A percentile compares a stretch with the other conserved stretches of the same genome.
These are phyloP conservation scores for Chaetomiaceae sp. DNA, from an alignment of 2,329 filamentous ascomycete genomes.

Conservation along the genomic window DNA sequence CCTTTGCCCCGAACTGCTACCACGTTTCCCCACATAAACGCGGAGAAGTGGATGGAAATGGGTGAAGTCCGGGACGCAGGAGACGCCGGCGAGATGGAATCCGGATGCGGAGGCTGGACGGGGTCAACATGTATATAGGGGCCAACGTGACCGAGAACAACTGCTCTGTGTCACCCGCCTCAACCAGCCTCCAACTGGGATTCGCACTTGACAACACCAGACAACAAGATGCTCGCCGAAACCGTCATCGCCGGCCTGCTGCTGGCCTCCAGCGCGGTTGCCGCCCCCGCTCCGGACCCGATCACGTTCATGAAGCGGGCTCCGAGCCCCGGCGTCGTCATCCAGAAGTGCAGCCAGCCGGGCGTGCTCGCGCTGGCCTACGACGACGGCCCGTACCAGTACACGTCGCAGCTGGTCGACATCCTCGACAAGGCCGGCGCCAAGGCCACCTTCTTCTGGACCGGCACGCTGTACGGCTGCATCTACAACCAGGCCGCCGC, in stretches of 20 bases:
- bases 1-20: conserved; percentile 3
- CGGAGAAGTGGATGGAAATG: not conserved
- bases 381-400: conserved; percentile 50
- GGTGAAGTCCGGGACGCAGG: not conserved
- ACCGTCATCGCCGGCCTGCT: conserved; percentile 19
- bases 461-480: conserved; percentile 47
- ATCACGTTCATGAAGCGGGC: conserved; percentile 39
- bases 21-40: not conserved
- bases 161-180: not conserved
- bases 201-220: not conserved
- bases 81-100: not conserved
- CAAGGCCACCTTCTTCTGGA: conserved; percentile 53
- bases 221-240: conserved; percentile 16
- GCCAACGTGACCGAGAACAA: not conserved
- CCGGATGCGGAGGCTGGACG: not conserved
- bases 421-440: conserved; percentile 44
- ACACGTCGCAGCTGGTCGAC: conserved; percentile 47
- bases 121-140: not conserved
- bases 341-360: conserved; percentile 41
- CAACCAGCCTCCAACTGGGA: not conserved
- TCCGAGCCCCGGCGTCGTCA: conserved; percentile 40
- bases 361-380: conserved; percentile 49
- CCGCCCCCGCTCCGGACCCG: conserved; percentile 29
- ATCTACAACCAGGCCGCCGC: conserved; percentile 47
- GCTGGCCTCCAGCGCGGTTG: conserved; percentile 15